Evolutionary conservation across 2,329 filamentous ascomycete genomes (phyloP).

Genomic region (Neurospora crassa): DNA sequence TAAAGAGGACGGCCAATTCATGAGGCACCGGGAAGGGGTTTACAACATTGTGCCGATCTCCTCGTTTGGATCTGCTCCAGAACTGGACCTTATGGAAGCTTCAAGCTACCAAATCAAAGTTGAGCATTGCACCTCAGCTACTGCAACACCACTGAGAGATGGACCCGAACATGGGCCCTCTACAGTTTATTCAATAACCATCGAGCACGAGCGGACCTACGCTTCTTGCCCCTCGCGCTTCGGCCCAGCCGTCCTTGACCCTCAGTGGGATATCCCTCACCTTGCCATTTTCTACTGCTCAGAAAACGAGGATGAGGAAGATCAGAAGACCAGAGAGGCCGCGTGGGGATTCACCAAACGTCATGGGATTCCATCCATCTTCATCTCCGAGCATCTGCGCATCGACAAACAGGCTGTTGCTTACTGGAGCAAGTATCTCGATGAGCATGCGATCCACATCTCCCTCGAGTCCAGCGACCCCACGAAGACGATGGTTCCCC

Average conservation of each 20-base stretch:
- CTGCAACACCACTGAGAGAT: constrained; percentile 19
- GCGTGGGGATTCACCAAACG: constrained; percentile 37
- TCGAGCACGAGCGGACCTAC: constrained; percentile 30
- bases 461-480: constrained; percentile 34
- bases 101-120: constrained; percentile 42
- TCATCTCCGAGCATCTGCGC: constrained; percentile 35
- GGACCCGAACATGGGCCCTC: constrained; percentile 18
- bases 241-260: constrained; percentile 28
- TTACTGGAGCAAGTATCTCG: constrained; percentile 26
- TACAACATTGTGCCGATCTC: constrained; percentile 43
- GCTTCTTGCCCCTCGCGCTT: constrained; percentile 27
- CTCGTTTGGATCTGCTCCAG: constrained; percentile 36
- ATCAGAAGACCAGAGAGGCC: constrained; percentile 29
- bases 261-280: constrained; percentile 37
- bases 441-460: constrained; percentile 36
- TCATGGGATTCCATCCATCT: constrained; percentile 36
- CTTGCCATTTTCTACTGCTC: constrained; percentile 40
- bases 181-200: constrained; percentile 27
- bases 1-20: constrained; percentile 22
- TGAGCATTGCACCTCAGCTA: constrained; percentile 36
- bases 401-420: constrained; percentile 25
- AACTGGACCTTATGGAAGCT: constrained; percentile 42
- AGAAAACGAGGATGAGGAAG: constrained; percentile 30
- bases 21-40: constrained; percentile 29
- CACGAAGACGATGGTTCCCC: constrained; percentile 25